Percentiles rank a stretch among this genome's conserved stretches.
Conservation (phyloP, 2,329 filamentous ascomycete genomes). For the Alternaria atra region DNA sequence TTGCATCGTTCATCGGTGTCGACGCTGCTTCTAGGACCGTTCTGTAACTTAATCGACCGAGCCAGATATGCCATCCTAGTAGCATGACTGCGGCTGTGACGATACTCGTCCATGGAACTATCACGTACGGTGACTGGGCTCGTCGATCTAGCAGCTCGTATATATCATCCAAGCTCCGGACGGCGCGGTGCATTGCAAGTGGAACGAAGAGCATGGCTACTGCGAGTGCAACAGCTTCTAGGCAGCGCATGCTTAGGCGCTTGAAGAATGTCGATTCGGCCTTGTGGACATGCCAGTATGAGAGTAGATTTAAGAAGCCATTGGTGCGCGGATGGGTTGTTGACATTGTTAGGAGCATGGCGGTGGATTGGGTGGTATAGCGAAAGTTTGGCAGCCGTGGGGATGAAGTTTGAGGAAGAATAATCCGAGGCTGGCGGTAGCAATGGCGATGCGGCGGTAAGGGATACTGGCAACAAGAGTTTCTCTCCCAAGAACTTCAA, state of each 20-base stretch:
- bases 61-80: slow-evolving; percentile 25
- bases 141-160: slow-evolving; percentile 26
- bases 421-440: background rate
- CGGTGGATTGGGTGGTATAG: background rate
- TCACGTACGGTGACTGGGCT: slow-evolving; percentile 24
- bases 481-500: background rate
- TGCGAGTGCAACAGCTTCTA: slow-evolving; percentile 20
- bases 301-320: slow-evolving; percentile 1
- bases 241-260: slow-evolving; percentile 20
- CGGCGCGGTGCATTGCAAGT: slow-evolving; percentile 21
- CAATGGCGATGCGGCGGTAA: background rate
- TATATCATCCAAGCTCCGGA: slow-evolving; percentile 20
- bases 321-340: slow-evolving; percentile 6
- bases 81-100: slow-evolving; percentile 14
- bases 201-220: slow-evolving; percentile 27
- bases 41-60: slow-evolving; percentile 22
- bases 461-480: background rate
- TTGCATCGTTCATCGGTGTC: background rate
- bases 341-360: slow-evolving; percentile 19
- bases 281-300: slow-evolving; percentile 13
- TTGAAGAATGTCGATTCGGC: slow-evolving; percentile 6
- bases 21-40: slow-evolving; percentile 12
- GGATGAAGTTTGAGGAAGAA: background rate
- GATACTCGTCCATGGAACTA: slow-evolving; percentile 1
- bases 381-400: background rate